A percentile compares a stretch with the other conserved stretches of the same genome.
Evolutionary conservation across 2,329 filamentous ascomycete species (phyloP).

Genomic region (Emergomyces africanus): DNA sequence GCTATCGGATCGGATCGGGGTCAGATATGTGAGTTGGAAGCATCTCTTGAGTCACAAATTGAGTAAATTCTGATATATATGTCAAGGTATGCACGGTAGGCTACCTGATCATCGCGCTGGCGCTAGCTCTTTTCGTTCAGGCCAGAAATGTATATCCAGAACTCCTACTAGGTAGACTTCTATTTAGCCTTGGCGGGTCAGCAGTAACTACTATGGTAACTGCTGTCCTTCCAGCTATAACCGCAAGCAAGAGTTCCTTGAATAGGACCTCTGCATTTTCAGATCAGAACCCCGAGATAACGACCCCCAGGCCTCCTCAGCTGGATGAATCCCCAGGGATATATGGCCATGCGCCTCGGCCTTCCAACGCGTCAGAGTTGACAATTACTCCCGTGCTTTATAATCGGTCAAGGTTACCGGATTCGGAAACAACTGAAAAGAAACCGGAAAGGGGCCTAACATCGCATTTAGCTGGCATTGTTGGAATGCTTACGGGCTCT

Average conservation of each 20-base stretch:
- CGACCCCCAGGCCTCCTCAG: not conserved
- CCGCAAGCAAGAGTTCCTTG: slow-evolving; percentile 15
- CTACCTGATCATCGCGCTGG: slow-evolving; percentile 66
- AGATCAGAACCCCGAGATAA: slow-evolving; percentile 10
- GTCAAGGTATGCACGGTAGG: slow-evolving; percentile 50
- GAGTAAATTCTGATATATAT: slow-evolving; percentile 5
- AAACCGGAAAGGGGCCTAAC: slow-evolving; percentile 21
- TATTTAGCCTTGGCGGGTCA: slow-evolving; percentile 87
- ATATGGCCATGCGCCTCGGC: slow-evolving; percentile 23
- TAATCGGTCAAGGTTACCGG: slow-evolving; percentile 9
- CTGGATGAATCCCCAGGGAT: not conserved
- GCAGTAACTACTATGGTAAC: slow-evolving; percentile 97
- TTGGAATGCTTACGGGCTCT: slow-evolving; percentile 84
- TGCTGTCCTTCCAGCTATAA: slow-evolving; percentile 69
- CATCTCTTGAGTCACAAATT: not conserved
- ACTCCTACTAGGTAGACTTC: slow-evolving; percentile 65
- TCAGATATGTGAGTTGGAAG: slow-evolving; percentile 30
- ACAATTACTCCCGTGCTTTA: slow-evolving; percentile 45
- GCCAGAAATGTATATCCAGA: slow-evolving; percentile 80
- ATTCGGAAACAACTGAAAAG: slow-evolving; percentile 4
- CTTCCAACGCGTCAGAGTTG: slow-evolving; percentile 46
- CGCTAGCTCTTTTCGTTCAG: slow-evolving; percentile 71
- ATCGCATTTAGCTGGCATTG: slow-evolving; percentile 66
- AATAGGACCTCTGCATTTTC: slow-evolving; percentile 12
- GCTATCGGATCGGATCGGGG: slow-evolving; percentile 36